These are phyloP conservation scores for Spiraea crenata DNA, from an alignment of 331 rosid species.

Conservation along the genomic window DNA sequence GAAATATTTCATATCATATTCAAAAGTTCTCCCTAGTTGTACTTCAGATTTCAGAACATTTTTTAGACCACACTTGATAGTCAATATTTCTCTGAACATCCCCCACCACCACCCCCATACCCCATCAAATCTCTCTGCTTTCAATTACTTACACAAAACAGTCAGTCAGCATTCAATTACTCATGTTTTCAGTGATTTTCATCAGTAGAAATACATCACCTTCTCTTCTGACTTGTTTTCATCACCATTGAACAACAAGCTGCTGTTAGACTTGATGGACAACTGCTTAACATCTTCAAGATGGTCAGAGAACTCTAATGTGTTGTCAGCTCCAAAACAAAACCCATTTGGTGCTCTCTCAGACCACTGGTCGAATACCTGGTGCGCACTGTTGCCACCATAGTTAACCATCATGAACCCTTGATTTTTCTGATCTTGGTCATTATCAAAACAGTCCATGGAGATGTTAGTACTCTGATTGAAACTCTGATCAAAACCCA, in stretches of 20 bases:
- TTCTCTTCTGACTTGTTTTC: conserved; percentile 65
- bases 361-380: conserved; percentile 32
- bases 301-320: conserved; percentile 34
- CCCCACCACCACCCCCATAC: conserved; percentile 39
- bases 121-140: conserved; percentile 72
- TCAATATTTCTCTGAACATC: conserved; percentile 24
- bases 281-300: conserved; percentile 52
- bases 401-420: conserved; percentile 35
- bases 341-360: conserved; percentile 30
- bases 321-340: conserved; percentile 23
- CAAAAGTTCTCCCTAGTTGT: neutral
- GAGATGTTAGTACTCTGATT: too few species aligned
- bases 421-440: conserved; percentile 28
- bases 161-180: conserved; percentile 38
- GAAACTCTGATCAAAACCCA: conserved; percentile 15
- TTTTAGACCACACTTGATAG: neutral
- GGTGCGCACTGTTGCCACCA: conserved; percentile 13
- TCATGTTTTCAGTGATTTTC: too few species aligned
- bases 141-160: conserved; percentile 29
- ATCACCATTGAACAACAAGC: conserved; percentile 42
- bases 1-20: conserved; percentile 41
- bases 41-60: conserved; percentile 5
- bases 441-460: neutral
- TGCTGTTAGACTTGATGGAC: conserved; percentile 15
- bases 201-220: conserved; percentile 39